Evolutionary conservation across 352 stramenopile genomes (phyloP), one percentile per base, ranked within the genome.

Genomic region (Globisporangium ultimum): DNA sequence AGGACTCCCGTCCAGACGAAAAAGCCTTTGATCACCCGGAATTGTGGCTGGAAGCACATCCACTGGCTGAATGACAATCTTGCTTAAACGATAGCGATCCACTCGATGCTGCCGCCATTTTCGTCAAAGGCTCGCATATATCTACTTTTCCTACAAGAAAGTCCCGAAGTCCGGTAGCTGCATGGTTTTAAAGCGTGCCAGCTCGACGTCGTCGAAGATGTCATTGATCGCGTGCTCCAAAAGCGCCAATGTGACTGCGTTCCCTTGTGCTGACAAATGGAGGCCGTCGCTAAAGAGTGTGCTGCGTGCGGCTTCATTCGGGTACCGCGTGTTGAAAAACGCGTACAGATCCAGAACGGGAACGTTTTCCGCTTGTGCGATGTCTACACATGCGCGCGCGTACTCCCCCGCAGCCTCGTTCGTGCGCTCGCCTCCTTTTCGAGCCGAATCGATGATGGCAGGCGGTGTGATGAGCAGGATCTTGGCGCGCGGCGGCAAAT

Each of bases 381-480:
- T 62, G 7, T 84, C 70, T 15, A 80, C 66, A 36, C 74, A 86
- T 10, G 61, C 63, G 21, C 28, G 63, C 4, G 80, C 80, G 49
- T 90, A 88, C 53, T 67, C 59, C 4, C 58, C 75, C 12, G 73
- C 55, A 3, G 46, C 53, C 0, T 48, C 74, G 43, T 87, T 81
- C 14, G 68, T 75, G 32, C 78, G 74, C 36, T 90, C 80, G 17
- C 78, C 47, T 4, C 54, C 56, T 13, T 56, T 57, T 0, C 70
- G 72, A 11, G 63, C 53, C 8, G 42, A 65, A 45, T 89, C 76
- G 45, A 86, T 71, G 13, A 89, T 68, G 17, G 78, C 61, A 4
- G 74, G 69, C n/a, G 79, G 77, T 18, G 79, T 87, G 55, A 89
- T 79, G 28, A 89, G 32, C 43, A 88, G 47, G 28, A 89, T 57